Evolutionary conservation across 225 moss, liverwort and hornwort species (phyloP), one percentile per base, ranked within the genome.

Genomic region (Thuidium tamariscinum): DNA sequence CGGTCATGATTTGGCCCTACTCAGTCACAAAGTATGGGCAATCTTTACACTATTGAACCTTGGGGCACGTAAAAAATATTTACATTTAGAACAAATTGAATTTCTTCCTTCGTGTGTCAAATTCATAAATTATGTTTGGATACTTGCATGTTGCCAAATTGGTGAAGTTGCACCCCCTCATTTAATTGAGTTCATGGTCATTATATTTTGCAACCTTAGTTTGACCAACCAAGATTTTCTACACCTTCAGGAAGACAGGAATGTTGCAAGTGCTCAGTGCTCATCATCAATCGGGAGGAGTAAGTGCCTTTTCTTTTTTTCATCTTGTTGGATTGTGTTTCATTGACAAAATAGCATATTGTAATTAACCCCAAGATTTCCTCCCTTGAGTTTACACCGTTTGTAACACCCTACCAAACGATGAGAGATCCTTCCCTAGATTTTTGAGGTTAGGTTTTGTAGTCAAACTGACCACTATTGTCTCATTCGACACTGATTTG

Each of bases 231-330:
- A 56, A 30, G 10, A 5, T 25, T 89, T 89, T 80, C 66, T 65
- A 59, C 77, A 63, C 83, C 46, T 74, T 69, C 92, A 98, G 98
- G 86, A 97, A 97, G 90, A 93, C 94, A 25, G 98, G 92, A 61
- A 92, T 91, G 89, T 91, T 99, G 91, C 97, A 99, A 91, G 98
- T 97, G 70, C 92, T 99, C 36, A 99, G 98, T 88, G 94, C 95
- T 36, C 97, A 99, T 86, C 98, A 99, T 91, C 98, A 99, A 81
- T 96, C 94, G 44, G 95, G 95, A 75, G 96, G 95, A 87, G 95
- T 96, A 91, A 83, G 66, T 80, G 74, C 27, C 52, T 16, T 7
- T 52, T 66, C 41, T 13, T 22, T 52, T 69, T 25, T 13, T 13
- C 4, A 51, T 74, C 51, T 21, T 13, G 6, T 36, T 46, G 42